phyloP scores from a whole-genome alignment of 805 yeast genomes.

The Suhomyces prunicola region DNA sequence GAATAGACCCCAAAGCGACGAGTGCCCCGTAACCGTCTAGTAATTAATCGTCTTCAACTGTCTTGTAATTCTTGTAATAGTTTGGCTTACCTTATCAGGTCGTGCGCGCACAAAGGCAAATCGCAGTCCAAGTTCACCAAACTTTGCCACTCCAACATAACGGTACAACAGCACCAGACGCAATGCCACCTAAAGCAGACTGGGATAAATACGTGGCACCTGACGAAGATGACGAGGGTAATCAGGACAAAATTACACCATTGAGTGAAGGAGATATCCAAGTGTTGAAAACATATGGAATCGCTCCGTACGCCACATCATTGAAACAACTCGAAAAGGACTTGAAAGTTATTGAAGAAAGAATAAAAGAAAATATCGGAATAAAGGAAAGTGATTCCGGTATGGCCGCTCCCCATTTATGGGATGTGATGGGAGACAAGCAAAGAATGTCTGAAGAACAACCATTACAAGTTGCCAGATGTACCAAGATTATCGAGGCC shows the following conservation, averaged over 20 bases:
- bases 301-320: conserved; percentile 87
- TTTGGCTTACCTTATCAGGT: neutral
- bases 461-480: conserved; percentile 96
- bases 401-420: conserved; percentile 90
- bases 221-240: conserved; percentile 60
- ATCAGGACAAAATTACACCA: conserved; percentile 77
- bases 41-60: too few relatives aligned
- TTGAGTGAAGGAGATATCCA: conserved; percentile 95
- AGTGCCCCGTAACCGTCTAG: too few relatives aligned
- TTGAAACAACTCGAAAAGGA: conserved; percentile 85
- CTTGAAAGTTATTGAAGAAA: conserved; percentile 74
- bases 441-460: conserved; percentile 91
- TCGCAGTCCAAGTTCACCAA: neutral
- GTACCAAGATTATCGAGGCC: conserved; percentile 91
- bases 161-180: neutral
- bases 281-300: conserved; percentile 94
- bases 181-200: conserved; percentile 94
- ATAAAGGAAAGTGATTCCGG: conserved; percentile 96
- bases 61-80: too few relatives aligned
- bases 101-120: conserved; percentile 3
- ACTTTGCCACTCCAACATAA: conserved; percentile 1
- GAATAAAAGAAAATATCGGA: conserved; percentile 93
- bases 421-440: conserved; percentile 97
- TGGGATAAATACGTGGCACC: conserved; percentile 98
- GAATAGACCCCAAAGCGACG: too few relatives aligned